These are phyloP conservation scores for Anacardium occidentale DNA, from an alignment of 345 rosid genomes.

Conservation along the genomic window DNA sequence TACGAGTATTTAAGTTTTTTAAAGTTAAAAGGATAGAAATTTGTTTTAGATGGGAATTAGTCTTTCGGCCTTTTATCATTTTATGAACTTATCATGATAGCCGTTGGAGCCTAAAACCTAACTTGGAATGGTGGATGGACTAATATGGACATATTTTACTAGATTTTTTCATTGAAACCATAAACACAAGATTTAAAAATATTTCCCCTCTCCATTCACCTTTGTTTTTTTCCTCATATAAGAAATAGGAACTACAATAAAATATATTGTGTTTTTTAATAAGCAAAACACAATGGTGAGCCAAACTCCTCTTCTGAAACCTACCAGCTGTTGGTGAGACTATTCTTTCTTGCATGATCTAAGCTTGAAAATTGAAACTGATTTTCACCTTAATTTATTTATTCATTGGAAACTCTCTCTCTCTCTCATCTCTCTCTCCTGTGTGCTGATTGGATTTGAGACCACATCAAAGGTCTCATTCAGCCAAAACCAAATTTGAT, in stretches of 20 bases:
- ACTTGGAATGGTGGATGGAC: neutral
- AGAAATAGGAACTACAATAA: slow-evolving; percentile 7
- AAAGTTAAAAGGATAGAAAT: too few species aligned
- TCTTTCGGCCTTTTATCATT: too few species aligned
- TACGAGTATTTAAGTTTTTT: too few species aligned
- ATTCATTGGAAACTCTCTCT: slow-evolving; percentile 10
- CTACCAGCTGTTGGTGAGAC: slow-evolving; percentile 1
- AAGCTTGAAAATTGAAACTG: slow-evolving; percentile 9
- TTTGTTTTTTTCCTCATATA: neutral
- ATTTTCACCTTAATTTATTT: slow-evolving; percentile 17
- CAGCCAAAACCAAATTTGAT: slow-evolving; percentile 32
- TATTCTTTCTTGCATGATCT: slow-evolving; percentile 23
- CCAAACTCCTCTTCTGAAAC: slow-evolving; percentile 8
- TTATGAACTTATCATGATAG: too few species aligned
- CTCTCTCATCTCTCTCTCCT: neutral
- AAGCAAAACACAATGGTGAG: neutral
- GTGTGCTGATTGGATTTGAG: slow-evolving; percentile 9
- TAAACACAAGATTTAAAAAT: neutral
- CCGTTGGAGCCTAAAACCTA: too few species aligned
- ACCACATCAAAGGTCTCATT: slow-evolving; percentile 33
- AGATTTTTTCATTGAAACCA: neutral
- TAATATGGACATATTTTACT: neutral
- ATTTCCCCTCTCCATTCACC: slow-evolving; percentile 11
- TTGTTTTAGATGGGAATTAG: too few species aligned
- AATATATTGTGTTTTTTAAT: neutral